These are phyloP conservation scores for Apophysomyces trapeziformis DNA, from an alignment of 371 early-diverging fungal genomes.

Conservation along the genomic window DNA sequence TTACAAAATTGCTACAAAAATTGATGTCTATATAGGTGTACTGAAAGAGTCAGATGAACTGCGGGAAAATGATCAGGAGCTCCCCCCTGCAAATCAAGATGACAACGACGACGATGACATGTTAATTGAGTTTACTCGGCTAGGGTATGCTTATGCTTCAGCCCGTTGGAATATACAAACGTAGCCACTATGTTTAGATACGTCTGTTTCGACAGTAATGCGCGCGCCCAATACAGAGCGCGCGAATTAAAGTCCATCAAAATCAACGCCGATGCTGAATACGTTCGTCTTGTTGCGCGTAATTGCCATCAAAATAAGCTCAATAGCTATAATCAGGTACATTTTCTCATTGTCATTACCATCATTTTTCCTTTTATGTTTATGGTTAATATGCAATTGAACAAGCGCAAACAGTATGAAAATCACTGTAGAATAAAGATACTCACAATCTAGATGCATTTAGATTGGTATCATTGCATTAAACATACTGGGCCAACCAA, in stretches of 20 bases:
- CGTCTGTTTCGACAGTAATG: constrained; percentile 41
- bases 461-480: constrained; percentile 32
- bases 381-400: background rate
- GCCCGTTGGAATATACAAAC: constrained; percentile 2
- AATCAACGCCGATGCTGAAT: constrained; percentile 66
- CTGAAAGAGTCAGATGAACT: constrained; percentile 33
- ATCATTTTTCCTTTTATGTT: too few species aligned
- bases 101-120: constrained; percentile 32
- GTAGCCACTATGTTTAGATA: constrained; percentile 20
- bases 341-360: background rate
- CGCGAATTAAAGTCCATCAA: constrained; percentile 75
- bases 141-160: constrained; percentile 30
- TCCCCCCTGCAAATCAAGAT: background rate
- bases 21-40: constrained; percentile 70
- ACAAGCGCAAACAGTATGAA: background rate
- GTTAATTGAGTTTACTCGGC: constrained; percentile 42
- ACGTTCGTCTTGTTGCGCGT: constrained; percentile 64
- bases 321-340: constrained; percentile 75
- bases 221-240: constrained; percentile 36
- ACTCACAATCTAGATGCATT: background rate
- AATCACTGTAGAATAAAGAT: too few species aligned
- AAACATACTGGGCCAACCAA: constrained; percentile 28
- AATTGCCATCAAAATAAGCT: constrained; percentile 68
- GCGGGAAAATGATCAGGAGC: constrained; percentile 1
- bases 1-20: constrained; percentile 78